Percentiles rank a stretch among this genome's conserved stretches.
Evolutionary conservation across 1,284 basidiomycete genomes (phyloP).

Genomic region (Leccinum cinnamomeum): DNA sequence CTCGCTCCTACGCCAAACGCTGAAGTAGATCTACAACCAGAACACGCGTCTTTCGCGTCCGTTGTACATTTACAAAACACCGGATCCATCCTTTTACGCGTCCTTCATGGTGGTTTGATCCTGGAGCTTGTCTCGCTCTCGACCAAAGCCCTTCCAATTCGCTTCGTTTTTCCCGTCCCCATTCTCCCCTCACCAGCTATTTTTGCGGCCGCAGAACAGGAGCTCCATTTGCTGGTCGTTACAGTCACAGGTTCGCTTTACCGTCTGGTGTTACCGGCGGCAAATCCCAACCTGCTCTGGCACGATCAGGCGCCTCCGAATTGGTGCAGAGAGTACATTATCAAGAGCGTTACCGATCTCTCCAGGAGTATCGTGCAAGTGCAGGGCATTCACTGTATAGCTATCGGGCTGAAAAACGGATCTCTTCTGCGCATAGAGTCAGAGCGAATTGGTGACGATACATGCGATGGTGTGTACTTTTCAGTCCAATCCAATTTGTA

Average conservation of each 20-base stretch:
- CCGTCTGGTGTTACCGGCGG: slow-evolving; percentile 69
- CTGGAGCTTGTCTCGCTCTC: slow-evolving; percentile 78
- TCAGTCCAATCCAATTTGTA: background rate
- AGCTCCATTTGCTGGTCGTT: slow-evolving; percentile 72
- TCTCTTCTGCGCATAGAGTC: slow-evolving; percentile 72
- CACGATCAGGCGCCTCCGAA: slow-evolving; percentile 50
- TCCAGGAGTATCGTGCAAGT: slow-evolving; percentile 60
- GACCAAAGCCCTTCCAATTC: slow-evolving; percentile 59
- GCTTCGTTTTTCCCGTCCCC: slow-evolving; percentile 77
- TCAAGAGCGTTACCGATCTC: slow-evolving; percentile 51
- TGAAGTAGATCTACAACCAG: slow-evolving; percentile 57
- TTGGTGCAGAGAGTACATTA: slow-evolving; percentile 68
- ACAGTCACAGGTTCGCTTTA: slow-evolving; percentile 76
- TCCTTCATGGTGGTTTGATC: slow-evolving; percentile 72
- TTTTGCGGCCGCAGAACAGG: slow-evolving; percentile 56
- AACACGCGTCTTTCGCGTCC: slow-evolving; percentile 73
- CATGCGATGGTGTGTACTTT: slow-evolving; percentile 50
- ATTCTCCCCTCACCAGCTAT: slow-evolving; percentile 68
- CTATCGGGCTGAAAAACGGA: slow-evolving; percentile 67
- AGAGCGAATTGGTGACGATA: slow-evolving; percentile 51
- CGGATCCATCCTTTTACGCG: slow-evolving; percentile 71
- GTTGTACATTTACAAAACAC: slow-evolving; percentile 57
- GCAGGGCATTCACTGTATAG: slow-evolving; percentile 68
- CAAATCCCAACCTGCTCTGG: slow-evolving; percentile 56
- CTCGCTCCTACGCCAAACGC: slow-evolving; percentile 44